Evolutionary conservation across 1,284 basidiomycete species (phyloP).

Genomic region (Cutaneotrichosporon mucoides): DNA sequence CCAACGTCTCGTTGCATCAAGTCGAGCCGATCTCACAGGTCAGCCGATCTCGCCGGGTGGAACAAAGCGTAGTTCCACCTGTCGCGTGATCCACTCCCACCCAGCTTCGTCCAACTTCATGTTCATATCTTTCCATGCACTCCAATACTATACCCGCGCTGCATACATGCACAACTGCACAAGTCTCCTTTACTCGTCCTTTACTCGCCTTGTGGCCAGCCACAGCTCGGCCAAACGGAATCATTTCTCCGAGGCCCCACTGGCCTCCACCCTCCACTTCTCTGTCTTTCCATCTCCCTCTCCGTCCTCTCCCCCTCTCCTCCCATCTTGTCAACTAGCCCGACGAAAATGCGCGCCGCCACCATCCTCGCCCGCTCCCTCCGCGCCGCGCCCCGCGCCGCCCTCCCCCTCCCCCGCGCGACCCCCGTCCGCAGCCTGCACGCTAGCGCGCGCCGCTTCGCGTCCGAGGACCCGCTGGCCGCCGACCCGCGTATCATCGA

Average conservation of each 20-base stretch:
- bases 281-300: neutral
- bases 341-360: constrained; percentile 9
- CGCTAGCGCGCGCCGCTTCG: constrained; percentile 16
- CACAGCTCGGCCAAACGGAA: neutral
- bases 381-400: constrained; percentile 2
- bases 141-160: too few species aligned
- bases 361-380: neutral
- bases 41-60: too few species aligned
- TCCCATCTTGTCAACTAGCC: neutral
- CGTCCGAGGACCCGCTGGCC: constrained; percentile 20
- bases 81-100: too few species aligned
- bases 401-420: neutral
- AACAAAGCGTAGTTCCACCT: too few species aligned
- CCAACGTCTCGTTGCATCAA: too few species aligned
- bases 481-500: constrained; percentile 31
- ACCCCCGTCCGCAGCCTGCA: constrained; percentile 12
- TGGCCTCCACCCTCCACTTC: neutral
- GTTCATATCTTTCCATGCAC: too few species aligned
- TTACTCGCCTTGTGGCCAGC: neutral
- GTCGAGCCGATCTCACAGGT: too few species aligned
- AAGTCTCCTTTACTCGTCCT: neutral
- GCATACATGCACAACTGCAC: neutral
- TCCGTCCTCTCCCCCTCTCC: neutral
- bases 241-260: neutral
- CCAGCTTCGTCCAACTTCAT: too few species aligned